phyloP scores from a whole-genome alignment of 225 moss, liverwort and hornwort genomes.

The Neckera pumila region DNA sequence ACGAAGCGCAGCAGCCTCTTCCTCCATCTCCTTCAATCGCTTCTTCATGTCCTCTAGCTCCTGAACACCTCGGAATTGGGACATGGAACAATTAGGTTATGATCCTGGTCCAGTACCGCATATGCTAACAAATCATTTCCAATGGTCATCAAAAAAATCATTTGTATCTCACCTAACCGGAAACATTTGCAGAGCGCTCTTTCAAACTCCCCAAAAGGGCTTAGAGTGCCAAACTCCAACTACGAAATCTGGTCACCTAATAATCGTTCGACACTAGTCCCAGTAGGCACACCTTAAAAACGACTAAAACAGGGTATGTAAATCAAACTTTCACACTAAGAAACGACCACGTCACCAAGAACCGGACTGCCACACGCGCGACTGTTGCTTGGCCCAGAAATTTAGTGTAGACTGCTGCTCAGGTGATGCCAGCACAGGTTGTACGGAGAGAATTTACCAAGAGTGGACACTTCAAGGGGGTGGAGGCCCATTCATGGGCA shows the following conservation, averaged over 20 bases:
- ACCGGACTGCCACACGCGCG: neutral
- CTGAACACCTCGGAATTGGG: constrained; percentile 10
- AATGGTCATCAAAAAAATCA: neutral
- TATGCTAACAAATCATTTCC: neutral
- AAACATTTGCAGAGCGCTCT: neutral
- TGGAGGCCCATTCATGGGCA: neutral
- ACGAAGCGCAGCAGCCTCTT: constrained; percentile 30
- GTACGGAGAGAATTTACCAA: neutral
- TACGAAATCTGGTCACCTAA: neutral
- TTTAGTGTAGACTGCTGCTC: neutral
- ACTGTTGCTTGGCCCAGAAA: neutral
- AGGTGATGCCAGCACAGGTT: neutral
- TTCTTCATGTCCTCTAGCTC: constrained; percentile 83
- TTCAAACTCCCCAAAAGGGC: neutral
- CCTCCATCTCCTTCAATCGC: constrained; percentile 37
- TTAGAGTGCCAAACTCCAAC: neutral
- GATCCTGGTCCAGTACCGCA: neutral
- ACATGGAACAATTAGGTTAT: neutral
- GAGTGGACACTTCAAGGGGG: neutral
- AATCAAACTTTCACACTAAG: neutral
- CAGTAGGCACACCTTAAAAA: neutral
- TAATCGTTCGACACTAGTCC: neutral
- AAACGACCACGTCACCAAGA: neutral
- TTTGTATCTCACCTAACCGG: neutral
- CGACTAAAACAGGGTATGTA: neutral